Percentiles rank a stretch among this genome's conserved stretches.
These are phyloP conservation scores for Didymella exigua DNA, from an alignment of 2,329 filamentous ascomycete genomes.

Conservation along the genomic window DNA sequence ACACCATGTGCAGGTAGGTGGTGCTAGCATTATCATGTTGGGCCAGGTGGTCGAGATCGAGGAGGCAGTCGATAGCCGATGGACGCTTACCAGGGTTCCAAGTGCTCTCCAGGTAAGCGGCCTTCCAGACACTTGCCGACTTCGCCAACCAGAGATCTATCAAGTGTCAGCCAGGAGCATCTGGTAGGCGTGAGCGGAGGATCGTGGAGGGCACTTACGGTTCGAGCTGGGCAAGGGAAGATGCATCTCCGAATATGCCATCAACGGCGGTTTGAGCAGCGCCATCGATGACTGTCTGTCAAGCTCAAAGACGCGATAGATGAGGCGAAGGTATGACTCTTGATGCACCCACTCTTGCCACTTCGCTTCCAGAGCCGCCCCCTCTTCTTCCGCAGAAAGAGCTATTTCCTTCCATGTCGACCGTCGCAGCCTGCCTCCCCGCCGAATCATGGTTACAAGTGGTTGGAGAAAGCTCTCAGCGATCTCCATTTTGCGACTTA, in stretches of 20 bases:
- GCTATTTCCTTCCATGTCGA: conserved; percentile 60
- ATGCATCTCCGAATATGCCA: conserved; percentile 72
- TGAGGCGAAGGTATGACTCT: conserved; percentile 72
- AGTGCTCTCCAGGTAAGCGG: conserved; percentile 56
- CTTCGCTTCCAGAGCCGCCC: conserved; percentile 64
- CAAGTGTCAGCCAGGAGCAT: not conserved
- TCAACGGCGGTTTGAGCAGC: conserved; percentile 66
- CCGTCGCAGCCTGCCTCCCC: conserved; percentile 64
- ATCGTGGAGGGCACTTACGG: conserved; percentile 34
- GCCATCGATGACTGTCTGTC: conserved; percentile 73
- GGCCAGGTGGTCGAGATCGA: conserved; percentile 32
- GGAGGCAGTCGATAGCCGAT: conserved; percentile 38
- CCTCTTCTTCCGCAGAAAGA: conserved; percentile 61
- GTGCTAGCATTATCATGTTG: conserved; percentile 51
- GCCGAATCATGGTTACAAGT: conserved; percentile 61
- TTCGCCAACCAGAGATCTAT: conserved; percentile 66
- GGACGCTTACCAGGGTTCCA: conserved; percentile 23
- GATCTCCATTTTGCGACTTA: conserved; percentile 64
- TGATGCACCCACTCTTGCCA: conserved; percentile 69
- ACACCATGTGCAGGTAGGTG: conserved; percentile 69
- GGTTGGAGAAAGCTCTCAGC: conserved; percentile 63
- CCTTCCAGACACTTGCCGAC: conserved; percentile 68
- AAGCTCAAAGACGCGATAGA: conserved; percentile 68
- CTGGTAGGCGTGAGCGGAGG: not conserved
- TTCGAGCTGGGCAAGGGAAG: conserved; percentile 68